Conservation (phyloP, 495 filamentous ascomycete genomes). For the Letharia columbiana region DNA sequence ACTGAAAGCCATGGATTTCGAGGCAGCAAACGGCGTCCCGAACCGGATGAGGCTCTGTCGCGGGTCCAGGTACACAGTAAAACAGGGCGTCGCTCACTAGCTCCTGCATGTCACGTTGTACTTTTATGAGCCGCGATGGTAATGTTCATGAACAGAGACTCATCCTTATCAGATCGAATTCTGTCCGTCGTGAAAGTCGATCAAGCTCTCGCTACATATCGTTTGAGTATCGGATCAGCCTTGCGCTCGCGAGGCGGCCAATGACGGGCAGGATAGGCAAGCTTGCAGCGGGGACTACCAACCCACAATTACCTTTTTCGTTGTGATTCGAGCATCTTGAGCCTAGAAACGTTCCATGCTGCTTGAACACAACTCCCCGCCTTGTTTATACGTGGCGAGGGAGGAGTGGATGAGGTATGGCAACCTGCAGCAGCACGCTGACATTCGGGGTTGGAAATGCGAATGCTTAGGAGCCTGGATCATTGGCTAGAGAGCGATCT, state of each 20-base stretch:
- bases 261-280: background rate
- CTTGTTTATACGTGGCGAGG: slow-evolving; percentile 4
- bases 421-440: background rate
- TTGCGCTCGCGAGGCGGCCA: background rate
- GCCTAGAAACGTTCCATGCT: background rate
- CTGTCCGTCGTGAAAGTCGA: background rate
- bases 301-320: background rate
- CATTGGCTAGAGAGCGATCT: background rate
- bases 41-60: background rate
- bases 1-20: background rate
- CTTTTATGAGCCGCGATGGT: background rate
- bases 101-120: background rate
- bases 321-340: background rate
- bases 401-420: background rate
- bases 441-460: background rate
- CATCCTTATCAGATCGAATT: background rate
- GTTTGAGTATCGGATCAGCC: background rate
- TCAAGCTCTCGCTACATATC: background rate
- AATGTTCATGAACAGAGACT: background rate
- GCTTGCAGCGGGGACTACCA: background rate
- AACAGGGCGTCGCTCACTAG: background rate
- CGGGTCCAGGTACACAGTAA: background rate
- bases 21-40: background rate
- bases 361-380: background rate
- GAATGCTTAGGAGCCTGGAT: background rate